A percentile compares a stretch with the other conserved stretches of the same genome.
These are phyloP conservation scores for Ophiostoma novo-ulmi DNA, from an alignment of 2,329 filamentous ascomycete species.

Conservation along the genomic window DNA sequence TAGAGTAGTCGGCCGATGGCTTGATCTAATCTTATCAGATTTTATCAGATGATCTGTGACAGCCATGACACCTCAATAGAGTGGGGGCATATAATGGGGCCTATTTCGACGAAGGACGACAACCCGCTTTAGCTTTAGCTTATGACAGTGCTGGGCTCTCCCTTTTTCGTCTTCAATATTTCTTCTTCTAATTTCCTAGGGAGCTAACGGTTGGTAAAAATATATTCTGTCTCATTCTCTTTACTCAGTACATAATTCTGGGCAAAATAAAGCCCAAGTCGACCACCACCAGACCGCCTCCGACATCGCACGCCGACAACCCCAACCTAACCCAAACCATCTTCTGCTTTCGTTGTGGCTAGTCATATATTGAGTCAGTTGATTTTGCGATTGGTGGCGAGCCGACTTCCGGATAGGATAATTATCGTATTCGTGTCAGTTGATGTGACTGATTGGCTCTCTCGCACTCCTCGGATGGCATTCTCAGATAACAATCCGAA, in stretches of 20 bases:
- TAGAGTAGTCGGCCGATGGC: neutral
- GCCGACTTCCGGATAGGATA: neutral
- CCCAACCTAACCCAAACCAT: neutral
- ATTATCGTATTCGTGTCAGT: neutral
- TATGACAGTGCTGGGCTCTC: neutral
- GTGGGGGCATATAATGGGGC: neutral
- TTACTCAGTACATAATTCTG: neutral
- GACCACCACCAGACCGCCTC: neutral
- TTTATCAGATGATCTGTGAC: constrained; percentile 29
- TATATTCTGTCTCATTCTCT: neutral
- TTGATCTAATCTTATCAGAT: constrained; percentile 26
- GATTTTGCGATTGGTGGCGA: neutral
- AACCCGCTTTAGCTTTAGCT: neutral
- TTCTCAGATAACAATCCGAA: neutral
- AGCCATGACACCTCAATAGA: neutral
- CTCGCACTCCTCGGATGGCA: too few species aligned
- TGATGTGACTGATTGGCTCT: neutral
- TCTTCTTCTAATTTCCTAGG: constrained; percentile 5
- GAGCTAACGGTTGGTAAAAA: neutral
- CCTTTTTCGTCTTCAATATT: neutral
- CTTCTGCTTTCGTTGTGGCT: too few species aligned
- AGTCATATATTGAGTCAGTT: neutral
- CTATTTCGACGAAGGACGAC: neutral
- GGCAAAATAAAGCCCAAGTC: neutral
- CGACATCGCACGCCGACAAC: neutral